phyloP scores from a whole-genome alignment of 2,329 filamentous ascomycete species.

The Penicillium sp. region DNA sequence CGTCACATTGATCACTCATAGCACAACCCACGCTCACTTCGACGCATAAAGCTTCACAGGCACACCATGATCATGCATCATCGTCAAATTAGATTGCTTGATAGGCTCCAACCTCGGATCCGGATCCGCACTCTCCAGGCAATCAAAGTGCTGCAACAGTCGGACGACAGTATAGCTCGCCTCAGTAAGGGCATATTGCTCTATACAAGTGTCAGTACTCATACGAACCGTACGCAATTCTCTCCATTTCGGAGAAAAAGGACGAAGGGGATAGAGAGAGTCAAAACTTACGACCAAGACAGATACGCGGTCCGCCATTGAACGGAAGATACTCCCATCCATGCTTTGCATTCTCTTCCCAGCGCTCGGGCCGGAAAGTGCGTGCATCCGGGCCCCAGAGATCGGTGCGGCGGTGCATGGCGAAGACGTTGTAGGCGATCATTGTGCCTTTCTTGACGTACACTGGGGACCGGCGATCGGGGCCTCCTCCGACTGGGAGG shows the following conservation, averaged over 20 bases:
- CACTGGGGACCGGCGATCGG: conserved; percentile 60
- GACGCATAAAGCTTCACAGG: conserved; percentile 29
- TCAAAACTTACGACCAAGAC: conserved; percentile 40
- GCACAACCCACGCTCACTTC: background rate
- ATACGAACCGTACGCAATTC: too few relatives aligned
- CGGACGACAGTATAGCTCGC: conserved; percentile 43
- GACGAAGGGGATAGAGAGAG: too few relatives aligned
- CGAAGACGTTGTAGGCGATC: conserved; percentile 67
- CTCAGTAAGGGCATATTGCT: conserved; percentile 47
- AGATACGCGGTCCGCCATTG: conserved; percentile 43
- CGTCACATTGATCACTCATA: background rate
- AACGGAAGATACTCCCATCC: conserved; percentile 44
- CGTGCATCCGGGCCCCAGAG: conserved; percentile 48
- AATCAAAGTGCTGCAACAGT: conserved; percentile 41
- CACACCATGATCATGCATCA: conserved; percentile 37
- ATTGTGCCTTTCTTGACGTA: conserved; percentile 66
- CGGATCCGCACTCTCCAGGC: conserved; percentile 38
- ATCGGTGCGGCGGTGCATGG: conserved; percentile 69
- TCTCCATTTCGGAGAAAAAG: too few relatives aligned
- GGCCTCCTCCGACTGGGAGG: conserved; percentile 58
- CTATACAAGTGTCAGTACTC: conserved; percentile 15
- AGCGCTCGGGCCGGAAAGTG: conserved; percentile 53
- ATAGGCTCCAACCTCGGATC: conserved; percentile 30
- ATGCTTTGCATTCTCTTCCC: conserved; percentile 42
- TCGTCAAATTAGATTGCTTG: conserved; percentile 32